Percentiles rank a stretch among this genome's conserved stretches.
Conservation (phyloP, 179 eudicot genomes). For the Spergularia azorica region DNA sequence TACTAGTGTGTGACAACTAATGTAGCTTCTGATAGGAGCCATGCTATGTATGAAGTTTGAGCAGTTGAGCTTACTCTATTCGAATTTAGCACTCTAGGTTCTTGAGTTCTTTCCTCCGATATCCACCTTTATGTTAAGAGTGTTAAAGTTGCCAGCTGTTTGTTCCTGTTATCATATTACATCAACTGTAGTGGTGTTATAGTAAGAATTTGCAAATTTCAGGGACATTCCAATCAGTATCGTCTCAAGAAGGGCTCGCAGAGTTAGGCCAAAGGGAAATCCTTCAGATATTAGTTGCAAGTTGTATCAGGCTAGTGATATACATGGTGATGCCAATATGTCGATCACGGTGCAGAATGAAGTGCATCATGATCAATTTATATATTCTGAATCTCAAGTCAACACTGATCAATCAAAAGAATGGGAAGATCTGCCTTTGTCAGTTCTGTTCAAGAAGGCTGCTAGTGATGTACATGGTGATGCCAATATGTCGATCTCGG, state of each 20-base stretch:
- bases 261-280: constrained; percentile 18
- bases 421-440: too few species aligned
- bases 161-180: neutral
- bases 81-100: neutral
- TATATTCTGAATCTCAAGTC: neutral
- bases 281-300: constrained; percentile 1
- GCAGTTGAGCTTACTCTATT: too few species aligned
- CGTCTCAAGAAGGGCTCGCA: constrained; percentile 32
- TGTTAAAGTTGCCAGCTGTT: too few species aligned
- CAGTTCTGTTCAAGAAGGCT: too few species aligned
- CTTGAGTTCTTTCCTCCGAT: neutral
- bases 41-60: too few species aligned
- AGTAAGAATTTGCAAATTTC: neutral
- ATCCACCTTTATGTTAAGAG: neutral
- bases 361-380: neutral
- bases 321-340: constrained; percentile 8
- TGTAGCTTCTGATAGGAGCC: too few species aligned
- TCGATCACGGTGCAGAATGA: neutral
- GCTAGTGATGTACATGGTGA: neutral
- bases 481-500: neutral
- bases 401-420: too few species aligned
- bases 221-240: constrained; percentile 28
- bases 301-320: neutral
- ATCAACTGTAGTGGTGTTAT: neutral
- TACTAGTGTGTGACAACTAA: neutral